Conservation (phyloP, 352 stramenopile genomes). For the Pythium aristosporum region DNA sequence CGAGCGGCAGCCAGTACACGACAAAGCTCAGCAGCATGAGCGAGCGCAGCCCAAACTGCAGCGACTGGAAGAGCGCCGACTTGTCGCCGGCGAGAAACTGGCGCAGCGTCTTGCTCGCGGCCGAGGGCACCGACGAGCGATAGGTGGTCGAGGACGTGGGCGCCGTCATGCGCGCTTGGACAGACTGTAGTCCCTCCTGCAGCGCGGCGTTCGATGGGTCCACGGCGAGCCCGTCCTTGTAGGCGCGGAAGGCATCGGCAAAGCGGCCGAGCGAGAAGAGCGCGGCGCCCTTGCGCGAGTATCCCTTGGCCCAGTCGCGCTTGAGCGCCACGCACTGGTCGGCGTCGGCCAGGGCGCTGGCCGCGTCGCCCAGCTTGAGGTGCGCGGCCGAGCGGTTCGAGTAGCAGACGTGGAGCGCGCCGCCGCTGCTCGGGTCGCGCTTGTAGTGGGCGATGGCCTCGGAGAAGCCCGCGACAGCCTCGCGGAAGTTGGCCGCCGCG, state of each 20-base stretch:
- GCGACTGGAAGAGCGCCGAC: constrained; percentile 62
- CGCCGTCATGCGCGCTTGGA: constrained; percentile 51
- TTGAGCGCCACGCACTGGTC: constrained; percentile 77
- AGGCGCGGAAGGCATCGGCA: constrained; percentile 70
- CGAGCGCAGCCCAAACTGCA: constrained; percentile 66
- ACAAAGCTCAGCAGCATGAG: constrained; percentile 71
- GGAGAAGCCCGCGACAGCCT: constrained; percentile 72
- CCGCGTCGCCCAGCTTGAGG: constrained; percentile 74
- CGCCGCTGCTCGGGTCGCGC: constrained; percentile 13
- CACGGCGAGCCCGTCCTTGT: constrained; percentile 70
- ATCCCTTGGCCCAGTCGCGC: constrained; percentile 84
- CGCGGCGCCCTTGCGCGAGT: constrained; percentile 80
- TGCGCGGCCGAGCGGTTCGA: constrained; percentile 86
- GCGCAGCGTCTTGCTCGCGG: constrained; percentile 37
- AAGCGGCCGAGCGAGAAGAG: constrained; percentile 67
- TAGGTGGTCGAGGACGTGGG: constrained; percentile 12
- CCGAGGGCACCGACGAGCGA: constrained; percentile 16
- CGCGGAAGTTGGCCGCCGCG: constrained; percentile 57
- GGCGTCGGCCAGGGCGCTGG: constrained; percentile 69
- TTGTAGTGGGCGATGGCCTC: constrained; percentile 74
- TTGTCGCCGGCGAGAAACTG: constrained; percentile 62
- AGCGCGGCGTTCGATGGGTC: constrained; percentile 67
- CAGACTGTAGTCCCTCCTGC: constrained; percentile 60
- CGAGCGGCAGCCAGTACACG: constrained; percentile 65
- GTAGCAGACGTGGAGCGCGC: constrained; percentile 60